A percentile compares a stretch with the other conserved stretches of the same genome.
phyloP scores from a whole-genome alignment of 108 stramenopile genomes.

The Schizochytrium sp. region DNA sequence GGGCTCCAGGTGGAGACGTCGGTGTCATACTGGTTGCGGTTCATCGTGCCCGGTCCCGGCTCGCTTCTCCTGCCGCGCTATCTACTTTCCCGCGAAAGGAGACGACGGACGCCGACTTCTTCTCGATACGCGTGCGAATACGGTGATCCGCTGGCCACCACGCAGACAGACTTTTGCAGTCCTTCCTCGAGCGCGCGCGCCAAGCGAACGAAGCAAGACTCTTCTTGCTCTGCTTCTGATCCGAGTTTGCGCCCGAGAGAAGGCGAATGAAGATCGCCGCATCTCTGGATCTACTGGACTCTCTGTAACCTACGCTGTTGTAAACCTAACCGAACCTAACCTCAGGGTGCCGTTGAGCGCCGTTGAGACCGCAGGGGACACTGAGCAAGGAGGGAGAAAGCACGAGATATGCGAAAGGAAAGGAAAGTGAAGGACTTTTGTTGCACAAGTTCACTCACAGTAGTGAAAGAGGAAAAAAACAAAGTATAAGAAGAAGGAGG shows the following conservation, averaged over 20 bases:
- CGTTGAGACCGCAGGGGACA: no score
- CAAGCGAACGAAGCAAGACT: no score
- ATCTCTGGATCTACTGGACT: background rate
- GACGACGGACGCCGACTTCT: background rate
- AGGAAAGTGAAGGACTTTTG: no score
- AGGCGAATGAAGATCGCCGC: background rate
- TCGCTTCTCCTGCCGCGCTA: background rate
- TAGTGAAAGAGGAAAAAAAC: no score
- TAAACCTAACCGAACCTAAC: background rate
- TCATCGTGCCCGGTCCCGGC: slow-evolving; percentile 57
- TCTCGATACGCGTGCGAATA: background rate
- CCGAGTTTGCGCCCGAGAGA: background rate
- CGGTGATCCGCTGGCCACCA: background rate
- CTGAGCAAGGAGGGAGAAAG: background rate
- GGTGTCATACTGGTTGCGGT: slow-evolving; percentile 97
- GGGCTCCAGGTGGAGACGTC: slow-evolving; percentile 99
- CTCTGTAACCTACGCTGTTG: background rate
- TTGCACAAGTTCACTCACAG: no score
- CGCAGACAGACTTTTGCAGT: no score
- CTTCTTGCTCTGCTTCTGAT: no score
- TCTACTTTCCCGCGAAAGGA: no score
- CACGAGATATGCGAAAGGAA: background rate
- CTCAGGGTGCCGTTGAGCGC: background rate
- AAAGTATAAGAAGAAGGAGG: no score
- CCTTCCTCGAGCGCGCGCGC: no score